Evolutionary conservation across 345 rosid genomes (phyloP), one percentile per base, ranked within the genome.

Genomic region (Adansonia digitata): DNA sequence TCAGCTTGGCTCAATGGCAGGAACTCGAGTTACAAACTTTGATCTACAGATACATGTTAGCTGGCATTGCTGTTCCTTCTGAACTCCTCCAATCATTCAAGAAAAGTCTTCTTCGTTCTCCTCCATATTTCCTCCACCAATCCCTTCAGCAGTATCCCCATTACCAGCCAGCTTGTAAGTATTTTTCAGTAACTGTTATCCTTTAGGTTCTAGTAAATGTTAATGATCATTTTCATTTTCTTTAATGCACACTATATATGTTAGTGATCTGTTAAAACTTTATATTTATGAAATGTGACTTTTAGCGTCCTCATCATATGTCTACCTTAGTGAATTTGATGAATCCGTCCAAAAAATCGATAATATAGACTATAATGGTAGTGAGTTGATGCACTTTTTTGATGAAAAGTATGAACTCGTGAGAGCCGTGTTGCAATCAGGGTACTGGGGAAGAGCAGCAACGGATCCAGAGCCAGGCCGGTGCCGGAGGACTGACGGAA

Each of bases 391-490:
- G n/a, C n/a, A n/a, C n/a, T 14, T n/a, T n/a, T n/a, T n/a, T n/a
- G n/a, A 48, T 31, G 72, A n/a, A 48, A 34, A 27, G 24, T 15
- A 65, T 20, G 31, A 15, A 8, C 46, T 15, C 7, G 15, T 20
- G 18, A 69, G 53, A 22, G 43, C 48, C 86, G 88, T 86, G 88
- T 59, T 76, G 83, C 87, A 80, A 72, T 68, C 83, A 75, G 97
- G 99, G 87, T 91, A 89, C 34, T 89, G 94, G 92, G 94, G 97
- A 43, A 95, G 91, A 55, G 85, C 80, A 7, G 91, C 90, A 4
- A 89, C 87, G 97, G 99, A 95, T 85, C 98, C 97, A 20, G 99
- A 95, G 89, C 99, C 99, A 3, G 97, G 98, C 24, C 84, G 98
- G 66, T 95, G 99, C 85, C 86, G 98, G 82, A 92, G 99, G 72